phyloP scores from a whole-genome alignment of 768 basidiomycete species.

The Harrya chromipes region DNA sequence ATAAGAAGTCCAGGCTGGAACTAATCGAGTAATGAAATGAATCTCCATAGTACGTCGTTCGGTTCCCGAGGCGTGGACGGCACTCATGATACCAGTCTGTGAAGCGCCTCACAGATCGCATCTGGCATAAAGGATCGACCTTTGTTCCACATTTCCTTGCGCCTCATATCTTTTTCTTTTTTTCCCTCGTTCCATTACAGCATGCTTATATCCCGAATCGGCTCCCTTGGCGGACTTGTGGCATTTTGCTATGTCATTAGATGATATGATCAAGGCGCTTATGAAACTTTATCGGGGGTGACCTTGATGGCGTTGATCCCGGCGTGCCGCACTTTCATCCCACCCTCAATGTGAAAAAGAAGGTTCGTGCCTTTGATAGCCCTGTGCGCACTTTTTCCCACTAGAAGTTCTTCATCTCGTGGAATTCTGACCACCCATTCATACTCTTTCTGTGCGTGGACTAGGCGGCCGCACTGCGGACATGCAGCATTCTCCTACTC shows the following conservation, averaged over 20 bases:
- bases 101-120: constrained; percentile 10
- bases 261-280: constrained; percentile 23
- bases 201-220: constrained; percentile 12
- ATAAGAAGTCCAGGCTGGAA: constrained; percentile 26
- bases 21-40: constrained; percentile 24
- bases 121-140: constrained; percentile 22
- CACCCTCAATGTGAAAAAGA: constrained; percentile 19
- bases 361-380: constrained; percentile 25
- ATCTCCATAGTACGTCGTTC: constrained; percentile 17
- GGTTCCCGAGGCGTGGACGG: constrained; percentile 14
- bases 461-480: constrained; percentile 26
- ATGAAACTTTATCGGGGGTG: constrained; percentile 29
- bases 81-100: constrained; percentile 18
- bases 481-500: constrained; percentile 9
- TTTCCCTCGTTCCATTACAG: constrained; percentile 23
- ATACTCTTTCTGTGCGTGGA: constrained; percentile 6
- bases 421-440: constrained; percentile 20
- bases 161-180: constrained; percentile 8
- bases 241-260: constrained; percentile 20
- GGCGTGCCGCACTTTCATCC: constrained; percentile 19
- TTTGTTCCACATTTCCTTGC: constrained; percentile 3
- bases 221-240: constrained; percentile 3
- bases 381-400: constrained; percentile 15
- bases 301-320: constrained; percentile 29
- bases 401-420: constrained; percentile 19